phyloP scores from a whole-genome alignment of 2,329 filamentous ascomycete genomes.

The Exserohilum turcica region DNA sequence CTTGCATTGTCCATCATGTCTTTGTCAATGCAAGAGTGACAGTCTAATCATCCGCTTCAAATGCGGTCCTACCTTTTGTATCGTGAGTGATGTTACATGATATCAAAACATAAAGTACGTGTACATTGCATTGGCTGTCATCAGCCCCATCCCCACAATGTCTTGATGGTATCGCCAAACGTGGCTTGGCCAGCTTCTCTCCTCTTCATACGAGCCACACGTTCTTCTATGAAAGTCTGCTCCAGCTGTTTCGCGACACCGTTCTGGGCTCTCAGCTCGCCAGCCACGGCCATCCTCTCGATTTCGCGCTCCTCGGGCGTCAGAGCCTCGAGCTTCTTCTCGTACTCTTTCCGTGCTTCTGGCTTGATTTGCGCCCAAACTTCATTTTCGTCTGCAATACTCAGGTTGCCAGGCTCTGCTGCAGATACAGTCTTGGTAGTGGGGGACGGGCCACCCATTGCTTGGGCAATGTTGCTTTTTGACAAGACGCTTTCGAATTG shows the following conservation, averaged over 20 bases:
- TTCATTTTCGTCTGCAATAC: constrained; percentile 21
- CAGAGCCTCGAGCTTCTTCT: constrained; percentile 40
- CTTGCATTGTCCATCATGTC: no score
- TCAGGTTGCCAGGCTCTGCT: constrained; percentile 3
- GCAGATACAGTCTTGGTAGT: constrained; percentile 11
- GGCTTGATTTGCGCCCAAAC: constrained; percentile 42
- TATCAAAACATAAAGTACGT: constrained; percentile 5
- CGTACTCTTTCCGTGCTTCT: constrained; percentile 37
- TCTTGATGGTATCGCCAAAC: constrained; percentile 47
- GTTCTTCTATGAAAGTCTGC: constrained; percentile 41
- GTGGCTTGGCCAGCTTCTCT: constrained; percentile 44
- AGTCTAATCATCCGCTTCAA: neutral
- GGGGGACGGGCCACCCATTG: constrained; percentile 26
- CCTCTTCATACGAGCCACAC: constrained; percentile 43
- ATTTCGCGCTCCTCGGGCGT: constrained; percentile 40
- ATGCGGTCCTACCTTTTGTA: neutral
- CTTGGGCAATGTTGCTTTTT: constrained; percentile 37
- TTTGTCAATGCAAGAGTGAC: neutral
- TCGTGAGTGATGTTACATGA: constrained; percentile 11
- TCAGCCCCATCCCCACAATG: constrained; percentile 45
- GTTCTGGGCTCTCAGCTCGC: constrained; percentile 40
- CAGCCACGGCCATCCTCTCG: constrained; percentile 42
- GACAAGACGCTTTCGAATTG: constrained; percentile 63
- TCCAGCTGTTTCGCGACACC: constrained; percentile 42
- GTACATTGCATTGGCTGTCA: constrained; percentile 6